Evolutionary conservation across 371 early-diverging fungal species (phyloP), one percentile per base, ranked within the genome.

Genomic region (Mycotypha africana): DNA sequence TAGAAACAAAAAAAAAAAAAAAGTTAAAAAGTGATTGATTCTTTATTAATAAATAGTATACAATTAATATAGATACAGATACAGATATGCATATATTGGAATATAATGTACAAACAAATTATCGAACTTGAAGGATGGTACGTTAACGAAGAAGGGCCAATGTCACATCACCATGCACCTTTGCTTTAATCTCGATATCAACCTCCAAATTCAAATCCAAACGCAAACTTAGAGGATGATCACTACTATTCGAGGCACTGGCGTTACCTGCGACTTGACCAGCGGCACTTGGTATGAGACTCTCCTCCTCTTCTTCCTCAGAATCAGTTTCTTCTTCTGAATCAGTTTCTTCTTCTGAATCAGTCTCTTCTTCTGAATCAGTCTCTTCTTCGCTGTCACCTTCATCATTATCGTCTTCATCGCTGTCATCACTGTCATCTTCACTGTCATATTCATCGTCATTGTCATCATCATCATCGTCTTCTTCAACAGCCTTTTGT

Each of bases 81-180:
- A n/a, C n/a, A n/a, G n/a, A n/a, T n/a, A n/a, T n/a, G n/a, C n/a
- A n/a, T n/a, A n/a, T n/a, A n/a, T n/a, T n/a, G n/a, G n/a, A n/a
- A n/a, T n/a, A n/a, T n/a, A n/a, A n/a, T n/a, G n/a, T n/a, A n/a
- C n/a, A n/a, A n/a, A n/a, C n/a, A n/a, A n/a, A n/a, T n/a, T n/a
- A n/a, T n/a, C n/a, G n/a, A n/a, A n/a, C n/a, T n/a, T n/a, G n/a
- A 28, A 28, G 11, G 11, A 28, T 11, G 11, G 28, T 8, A 8
- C 28, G 15, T 33, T 33, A 33, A 33, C 34, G 34, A 11, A 64
- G 35, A 23, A 64, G 57, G 12, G 65, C 50, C 5, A 64, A 40
- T 17, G 65, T 64, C 12, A 64, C 54, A 60, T 64, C 65, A 48
- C 62, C 64, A 47, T 60, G 64, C 3, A 64, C 56, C 17, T 48